phyloP scores from a whole-genome alignment of 1,284 basidiomycete species.

The Volvariella surrecta region DNA sequence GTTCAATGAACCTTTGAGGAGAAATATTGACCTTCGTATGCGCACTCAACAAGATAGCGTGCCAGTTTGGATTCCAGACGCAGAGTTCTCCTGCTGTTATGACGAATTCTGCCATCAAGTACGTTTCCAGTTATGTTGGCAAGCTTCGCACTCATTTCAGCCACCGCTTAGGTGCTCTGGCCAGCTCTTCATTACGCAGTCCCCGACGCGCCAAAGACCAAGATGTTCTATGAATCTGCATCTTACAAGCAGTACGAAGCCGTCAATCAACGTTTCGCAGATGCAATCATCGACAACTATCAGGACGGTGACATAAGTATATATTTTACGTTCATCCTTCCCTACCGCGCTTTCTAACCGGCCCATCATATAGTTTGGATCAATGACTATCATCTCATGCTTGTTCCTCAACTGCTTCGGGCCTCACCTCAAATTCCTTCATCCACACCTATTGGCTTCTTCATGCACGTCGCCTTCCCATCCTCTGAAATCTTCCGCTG shows the following conservation, averaged over 20 bases:
- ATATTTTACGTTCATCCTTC: slow-evolving; percentile 10
- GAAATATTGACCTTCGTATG: slow-evolving; percentile 55
- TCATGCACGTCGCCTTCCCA: slow-evolving; percentile 86
- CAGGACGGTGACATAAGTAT: slow-evolving; percentile 74
- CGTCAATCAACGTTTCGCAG: slow-evolving; percentile 81
- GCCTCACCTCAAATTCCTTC: slow-evolving; percentile 35
- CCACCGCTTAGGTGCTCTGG: slow-evolving; percentile 59
- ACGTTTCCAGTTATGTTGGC: slow-evolving; percentile 6
- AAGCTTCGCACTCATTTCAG: slow-evolving; percentile 4
- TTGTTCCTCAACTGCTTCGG: slow-evolving; percentile 73
- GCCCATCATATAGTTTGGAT: slow-evolving; percentile 46
- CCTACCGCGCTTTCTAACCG: slow-evolving; percentile 3
- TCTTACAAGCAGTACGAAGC: slow-evolving; percentile 74
- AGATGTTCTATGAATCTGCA: slow-evolving; percentile 70
- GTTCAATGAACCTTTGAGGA: slow-evolving; percentile 47
- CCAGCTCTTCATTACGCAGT: slow-evolving; percentile 83
- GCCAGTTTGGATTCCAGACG: slow-evolving; percentile 78
- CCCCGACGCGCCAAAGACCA: slow-evolving; percentile 79
- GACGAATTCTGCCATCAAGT: slow-evolving; percentile 86
- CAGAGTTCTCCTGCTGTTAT: slow-evolving; percentile 71
- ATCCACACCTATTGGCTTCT: slow-evolving; percentile 76
- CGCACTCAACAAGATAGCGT: slow-evolving; percentile 45
- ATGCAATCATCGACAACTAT: slow-evolving; percentile 65
- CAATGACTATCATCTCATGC: slow-evolving; percentile 84
- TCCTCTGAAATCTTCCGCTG: slow-evolving; percentile 86